Evolutionary conservation across 495 filamentous ascomycete genomes (phyloP).

Genomic region (Daldinia loculata): DNA sequence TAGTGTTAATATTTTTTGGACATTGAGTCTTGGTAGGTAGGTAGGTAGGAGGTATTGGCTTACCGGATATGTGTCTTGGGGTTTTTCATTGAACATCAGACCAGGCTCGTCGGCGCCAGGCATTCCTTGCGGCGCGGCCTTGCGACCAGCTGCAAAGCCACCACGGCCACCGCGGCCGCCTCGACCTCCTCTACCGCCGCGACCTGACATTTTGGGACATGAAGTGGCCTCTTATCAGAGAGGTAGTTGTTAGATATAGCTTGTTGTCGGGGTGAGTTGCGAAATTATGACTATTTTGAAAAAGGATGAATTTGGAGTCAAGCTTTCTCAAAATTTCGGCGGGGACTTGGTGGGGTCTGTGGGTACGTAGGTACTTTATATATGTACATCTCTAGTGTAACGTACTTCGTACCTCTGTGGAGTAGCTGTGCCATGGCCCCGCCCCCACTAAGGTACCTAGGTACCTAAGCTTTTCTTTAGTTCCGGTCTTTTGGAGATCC

Average conservation of each 20-base stretch:
- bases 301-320: slow-evolving; percentile 12
- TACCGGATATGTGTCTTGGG: slow-evolving; percentile 47
- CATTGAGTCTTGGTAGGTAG: not conserved
- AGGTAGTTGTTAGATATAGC: not conserved
- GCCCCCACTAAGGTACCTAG: not conserved
- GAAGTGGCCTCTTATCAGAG: not conserved
- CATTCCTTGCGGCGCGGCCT: slow-evolving; percentile 44
- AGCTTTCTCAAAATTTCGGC: slow-evolving; percentile 33
- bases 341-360: slow-evolving; percentile 23
- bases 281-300: not conserved
- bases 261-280: not conserved
- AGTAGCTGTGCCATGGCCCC: not conserved
- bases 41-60: not conserved
- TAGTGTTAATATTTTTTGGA: not conserved
- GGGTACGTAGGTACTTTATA: too few species aligned
- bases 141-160: slow-evolving; percentile 47
- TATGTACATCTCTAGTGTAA: too few species aligned
- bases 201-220: slow-evolving; percentile 43
- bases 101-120: slow-evolving; percentile 47
- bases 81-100: slow-evolving; percentile 42
- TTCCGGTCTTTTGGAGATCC: not conserved
- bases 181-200: slow-evolving; percentile 42
- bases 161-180: slow-evolving; percentile 49
- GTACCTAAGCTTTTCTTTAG: not conserved
- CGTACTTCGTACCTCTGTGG: too few species aligned